Base-by-base conservation (phyloP, 148 eudicot genomes). In the Polygonum maritimum region DNA sequence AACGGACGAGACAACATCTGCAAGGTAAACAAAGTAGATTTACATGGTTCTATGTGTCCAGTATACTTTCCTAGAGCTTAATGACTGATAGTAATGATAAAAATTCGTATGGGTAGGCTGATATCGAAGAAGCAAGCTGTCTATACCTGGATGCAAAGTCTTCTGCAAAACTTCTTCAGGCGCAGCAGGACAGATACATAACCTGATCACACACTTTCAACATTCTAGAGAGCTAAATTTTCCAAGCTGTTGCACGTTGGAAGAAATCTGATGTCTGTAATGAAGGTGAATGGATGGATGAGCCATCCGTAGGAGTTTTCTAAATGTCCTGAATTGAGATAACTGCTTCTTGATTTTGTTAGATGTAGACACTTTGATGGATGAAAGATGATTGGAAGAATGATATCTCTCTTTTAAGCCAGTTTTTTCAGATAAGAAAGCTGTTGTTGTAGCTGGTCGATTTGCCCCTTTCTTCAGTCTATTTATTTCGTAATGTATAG, bases 101-200 rank as follows among this genome's bases (percentile, higher is more conserved):
- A 67, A 67, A 26, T 1, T 67, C 3, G 7, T 35, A 16, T 67
- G 8, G 8, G 48, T 21, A 92, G 98, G 94, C 97, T 38, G 99
- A 95, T 83, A 84, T 95, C 16, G 96, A 95, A 83, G 99, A 95
- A 89, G 97, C 90, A 60, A 74, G 49, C 69, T 52, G 86, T 36
- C 85, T 92, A 41, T 92, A 92, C 79, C 82, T 92, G 75, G 93
- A 92, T 76, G 97, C 99, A 57, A 95, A 95, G 81, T 92, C 97
- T 74, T 95, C 99, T 0, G 97, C 92, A 0, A 91, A 75, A 83
- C 99, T 92, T 87, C 96, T 95, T 79, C 99, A 95, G 77, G 97
- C 90, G 87, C 97, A 95, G 83, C 97, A 89, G 80, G 99, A 95
- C 77, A 85, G 96, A 84, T 95, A 95, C 81, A 92, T 95, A 71